These are phyloP conservation scores for Pythium guiyangense DNA, from an alignment of 352 stramenopile genomes.

Conservation along the genomic window DNA sequence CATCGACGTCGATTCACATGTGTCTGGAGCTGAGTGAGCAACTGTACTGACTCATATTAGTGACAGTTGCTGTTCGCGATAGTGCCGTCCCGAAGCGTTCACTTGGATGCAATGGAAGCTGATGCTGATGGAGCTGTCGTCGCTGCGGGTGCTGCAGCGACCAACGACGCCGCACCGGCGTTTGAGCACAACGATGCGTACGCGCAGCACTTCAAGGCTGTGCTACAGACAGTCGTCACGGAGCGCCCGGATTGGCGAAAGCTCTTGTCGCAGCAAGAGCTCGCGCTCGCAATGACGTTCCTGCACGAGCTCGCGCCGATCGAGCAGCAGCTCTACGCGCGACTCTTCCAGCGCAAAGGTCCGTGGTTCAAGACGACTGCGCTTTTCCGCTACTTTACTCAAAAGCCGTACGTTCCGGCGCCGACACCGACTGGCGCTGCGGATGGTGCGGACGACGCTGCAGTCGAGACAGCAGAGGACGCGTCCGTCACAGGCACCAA, in stretches of 20 bases:
- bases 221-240: conserved; percentile 37
- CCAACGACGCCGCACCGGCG: no score
- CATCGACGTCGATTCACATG: conserved; percentile 94
- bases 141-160: no score
- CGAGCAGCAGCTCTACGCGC: conserved; percentile 70
- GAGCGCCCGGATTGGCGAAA: conserved; percentile 41
- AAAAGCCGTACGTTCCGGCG: conserved; percentile 3
- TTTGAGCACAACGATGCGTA: conserved; percentile 58
- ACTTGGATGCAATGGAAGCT: no score
- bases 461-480: neutral
- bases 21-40: conserved; percentile 25
- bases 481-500: neutral
- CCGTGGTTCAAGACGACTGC: conserved; percentile 69
- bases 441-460: no score
- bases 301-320: conserved; percentile 37
- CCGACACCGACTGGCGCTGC: neutral
- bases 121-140: no score
- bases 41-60: no score
- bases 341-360: conserved; percentile 71
- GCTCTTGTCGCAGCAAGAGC: conserved; percentile 46
- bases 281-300: conserved; percentile 35
- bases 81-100: no score
- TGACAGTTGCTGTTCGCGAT: no score
- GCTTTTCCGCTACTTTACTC: conserved; percentile 55
- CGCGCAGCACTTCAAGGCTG: conserved; percentile 51